A percentile compares a stretch with the other conserved stretches of the same genome.
These are phyloP conservation scores for Hymenoscyphus albidus DNA, from an alignment of 2,329 filamentous ascomycete species.

Conservation along the genomic window DNA sequence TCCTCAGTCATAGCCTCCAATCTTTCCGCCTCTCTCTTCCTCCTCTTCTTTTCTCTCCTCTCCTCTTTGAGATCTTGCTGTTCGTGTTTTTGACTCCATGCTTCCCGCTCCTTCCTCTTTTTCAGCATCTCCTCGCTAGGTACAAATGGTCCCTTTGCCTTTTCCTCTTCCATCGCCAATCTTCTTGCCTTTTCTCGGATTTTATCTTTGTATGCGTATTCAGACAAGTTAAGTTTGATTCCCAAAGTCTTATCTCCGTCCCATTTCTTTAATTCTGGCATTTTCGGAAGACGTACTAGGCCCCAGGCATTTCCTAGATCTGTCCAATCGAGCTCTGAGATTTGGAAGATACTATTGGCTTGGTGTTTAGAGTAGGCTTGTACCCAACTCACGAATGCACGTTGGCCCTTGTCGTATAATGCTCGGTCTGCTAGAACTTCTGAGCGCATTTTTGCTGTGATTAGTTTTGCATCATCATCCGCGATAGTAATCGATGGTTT, in stretches of 20 bases:
- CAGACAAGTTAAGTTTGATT: slow-evolving; percentile 62
- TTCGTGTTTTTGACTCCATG: slow-evolving; percentile 71
- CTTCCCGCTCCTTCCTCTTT: slow-evolving; percentile 60
- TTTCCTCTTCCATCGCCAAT: slow-evolving; percentile 50
- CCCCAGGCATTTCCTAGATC: slow-evolving; percentile 82
- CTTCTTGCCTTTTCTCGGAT: slow-evolving; percentile 62
- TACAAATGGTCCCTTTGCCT: slow-evolving; percentile 39
- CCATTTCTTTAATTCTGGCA: slow-evolving; percentile 83
- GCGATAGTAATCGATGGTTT: slow-evolving; percentile 55
- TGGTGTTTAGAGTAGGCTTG: slow-evolving; percentile 88
- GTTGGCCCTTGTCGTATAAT: slow-evolving; percentile 78
- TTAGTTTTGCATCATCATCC: slow-evolving; percentile 55
- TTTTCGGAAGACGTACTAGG: slow-evolving; percentile 79
- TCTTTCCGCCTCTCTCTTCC: slow-evolving; percentile 60
- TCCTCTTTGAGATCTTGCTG: slow-evolving; percentile 58
- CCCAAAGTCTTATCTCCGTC: slow-evolving; percentile 63
- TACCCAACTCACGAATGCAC: slow-evolving; percentile 90
- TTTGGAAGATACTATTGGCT: slow-evolving; percentile 84
- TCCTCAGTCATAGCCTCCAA: slow-evolving; percentile 66
- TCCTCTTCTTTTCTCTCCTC: slow-evolving; percentile 61
- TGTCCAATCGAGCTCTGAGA: slow-evolving; percentile 78
- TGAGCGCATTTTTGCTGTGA: slow-evolving; percentile 58
- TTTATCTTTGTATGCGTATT: slow-evolving; percentile 69
- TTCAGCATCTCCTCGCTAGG: slow-evolving; percentile 43
- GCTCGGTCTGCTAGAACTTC: slow-evolving; percentile 50